phyloP scores from a whole-genome alignment of 2,329 filamentous ascomycete species.

The Microdochium paspali region DNA sequence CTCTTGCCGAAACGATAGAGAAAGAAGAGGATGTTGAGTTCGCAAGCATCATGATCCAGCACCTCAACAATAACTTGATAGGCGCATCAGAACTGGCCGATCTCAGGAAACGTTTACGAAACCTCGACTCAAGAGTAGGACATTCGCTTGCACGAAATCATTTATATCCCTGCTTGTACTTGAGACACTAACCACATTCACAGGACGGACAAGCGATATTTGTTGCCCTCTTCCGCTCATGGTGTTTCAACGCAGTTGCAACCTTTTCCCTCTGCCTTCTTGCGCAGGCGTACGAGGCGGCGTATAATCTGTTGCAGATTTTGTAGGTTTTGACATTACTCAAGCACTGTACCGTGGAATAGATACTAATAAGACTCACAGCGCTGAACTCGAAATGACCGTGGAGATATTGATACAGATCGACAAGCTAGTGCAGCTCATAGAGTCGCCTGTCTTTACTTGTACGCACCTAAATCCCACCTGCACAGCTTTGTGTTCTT shows the following conservation, averaged over 20 bases:
- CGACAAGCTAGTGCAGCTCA: conserved; percentile 91
- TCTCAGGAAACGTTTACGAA: conserved; percentile 79
- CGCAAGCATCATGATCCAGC: conserved; percentile 98
- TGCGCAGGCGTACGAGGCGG: conserved; percentile 95
- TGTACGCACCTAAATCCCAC: conserved; percentile 47
- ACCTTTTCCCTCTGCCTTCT: conserved; percentile 94
- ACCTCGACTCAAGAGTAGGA: conserved; percentile 71
- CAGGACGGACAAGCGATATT: conserved; percentile 94
- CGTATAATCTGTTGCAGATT: conserved; percentile 89
- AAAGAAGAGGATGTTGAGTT: conserved; percentile 98
- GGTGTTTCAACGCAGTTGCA: conserved; percentile 97
- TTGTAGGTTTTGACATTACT: conserved; percentile 50
- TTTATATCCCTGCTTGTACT: too few species aligned
- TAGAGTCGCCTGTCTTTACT: conserved; percentile 96
- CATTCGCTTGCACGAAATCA: too few species aligned
- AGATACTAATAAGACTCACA: conserved; percentile 25
- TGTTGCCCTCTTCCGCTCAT: conserved; percentile 85
- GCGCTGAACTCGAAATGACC: conserved; percentile 95
- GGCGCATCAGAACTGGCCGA: conserved; percentile 92
- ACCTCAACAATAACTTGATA: conserved; percentile 97
- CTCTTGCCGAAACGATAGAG: conserved; percentile 90
- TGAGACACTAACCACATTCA: conserved; percentile 3
- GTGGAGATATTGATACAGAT: conserved; percentile 98
- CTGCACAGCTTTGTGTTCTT: neutral
- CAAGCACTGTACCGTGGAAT: neutral